Evolutionary conservation across 495 filamentous ascomycete species (phyloP).

Genomic region (Penicillium longicatenatum): DNA sequence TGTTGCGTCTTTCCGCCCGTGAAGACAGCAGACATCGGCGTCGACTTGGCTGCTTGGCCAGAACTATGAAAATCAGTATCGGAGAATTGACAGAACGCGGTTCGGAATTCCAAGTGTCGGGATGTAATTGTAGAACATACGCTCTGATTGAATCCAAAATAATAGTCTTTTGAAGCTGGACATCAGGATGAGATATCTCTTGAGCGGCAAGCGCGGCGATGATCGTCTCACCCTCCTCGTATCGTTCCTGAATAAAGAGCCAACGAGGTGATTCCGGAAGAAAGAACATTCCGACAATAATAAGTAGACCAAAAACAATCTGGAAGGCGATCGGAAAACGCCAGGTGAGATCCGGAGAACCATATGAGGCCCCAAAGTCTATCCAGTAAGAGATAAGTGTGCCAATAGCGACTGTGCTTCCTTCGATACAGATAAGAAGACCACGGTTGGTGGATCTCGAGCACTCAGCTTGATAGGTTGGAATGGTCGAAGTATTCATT

Average conservation of each 20-base stretch:
- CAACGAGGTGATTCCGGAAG: constrained; percentile 73
- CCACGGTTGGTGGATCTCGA: not conserved
- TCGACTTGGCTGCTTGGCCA: not conserved
- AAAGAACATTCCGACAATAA: constrained; percentile 56
- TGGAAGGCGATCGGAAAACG: constrained; percentile 73
- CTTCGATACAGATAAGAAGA: constrained; percentile 6
- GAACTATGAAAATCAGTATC: constrained; percentile 2
- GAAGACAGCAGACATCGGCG: constrained; percentile 14
- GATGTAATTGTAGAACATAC: constrained; percentile 45
- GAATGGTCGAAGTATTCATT: not conserved
- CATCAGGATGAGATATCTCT: constrained; percentile 15
- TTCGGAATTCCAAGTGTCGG: constrained; percentile 42
- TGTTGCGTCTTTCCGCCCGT: constrained; percentile 35
- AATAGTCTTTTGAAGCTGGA: constrained; percentile 50
- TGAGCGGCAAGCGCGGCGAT: constrained; percentile 51
- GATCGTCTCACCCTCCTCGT: constrained; percentile 60
- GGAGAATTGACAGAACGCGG: constrained; percentile 42
- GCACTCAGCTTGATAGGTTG: constrained; percentile 1
- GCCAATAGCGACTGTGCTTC: constrained; percentile 71
- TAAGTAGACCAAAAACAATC: constrained; percentile 62
- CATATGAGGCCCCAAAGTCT: constrained; percentile 68
- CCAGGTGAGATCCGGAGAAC: constrained; percentile 33
- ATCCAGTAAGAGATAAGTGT: constrained; percentile 74
- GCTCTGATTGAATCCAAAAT: constrained; percentile 42
- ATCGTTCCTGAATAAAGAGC: constrained; percentile 60